Base-by-base conservation (phyloP, 179 eudicot species). In the Camellia oleifera region DNA sequence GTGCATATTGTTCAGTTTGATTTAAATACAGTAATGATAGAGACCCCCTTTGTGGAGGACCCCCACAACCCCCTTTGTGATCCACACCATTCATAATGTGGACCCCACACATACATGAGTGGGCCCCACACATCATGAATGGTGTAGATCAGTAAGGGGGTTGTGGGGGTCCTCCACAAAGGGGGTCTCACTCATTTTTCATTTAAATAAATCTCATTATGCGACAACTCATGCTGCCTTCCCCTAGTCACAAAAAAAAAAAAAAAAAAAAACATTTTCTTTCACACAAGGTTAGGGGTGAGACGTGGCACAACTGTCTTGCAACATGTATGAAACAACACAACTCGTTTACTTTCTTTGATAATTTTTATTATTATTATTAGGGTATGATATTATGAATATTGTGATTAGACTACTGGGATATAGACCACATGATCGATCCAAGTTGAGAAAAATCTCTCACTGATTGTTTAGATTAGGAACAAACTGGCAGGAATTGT, bases 401-500 rank as follows among this genome's bases (percentile, higher is more conserved):
- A 26, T 6, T 11, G 32, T 67, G 12, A 40, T 67, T 67, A 1
- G 45, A 32, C 12, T 40, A 26, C 46, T 26, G 70, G 6, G 70
- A 26, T 67, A 40, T 67, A 9, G 70, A 67, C 2, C 69, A 40
- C n/a, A n/a, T 67, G 70, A 67, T 26, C 46, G 70, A 67, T 26
- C 46, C 70, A 67, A 67, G 70, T 32, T 32, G 70, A 15, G 7
- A 6, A 12, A 32, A 10, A 67, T 26, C 40, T 18, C 42, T 18
- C 40, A 20, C 40, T 20, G 68, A 45, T 1, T 50, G 42, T 72
- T 15, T 42, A 72, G 75, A 48, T 72, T 72, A 42, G 75, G 42
- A 72, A 18, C 75, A 48, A 72, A 50, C 26, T 17, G 15, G 42
- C 57, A 48, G 60, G 75, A 72, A 72, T 72, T 72, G 60, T 50